Evolutionary conservation across 345 rosid genomes (phyloP), one percentile per base, ranked within the genome.

Genomic region (Sonneratia caseolaris): DNA sequence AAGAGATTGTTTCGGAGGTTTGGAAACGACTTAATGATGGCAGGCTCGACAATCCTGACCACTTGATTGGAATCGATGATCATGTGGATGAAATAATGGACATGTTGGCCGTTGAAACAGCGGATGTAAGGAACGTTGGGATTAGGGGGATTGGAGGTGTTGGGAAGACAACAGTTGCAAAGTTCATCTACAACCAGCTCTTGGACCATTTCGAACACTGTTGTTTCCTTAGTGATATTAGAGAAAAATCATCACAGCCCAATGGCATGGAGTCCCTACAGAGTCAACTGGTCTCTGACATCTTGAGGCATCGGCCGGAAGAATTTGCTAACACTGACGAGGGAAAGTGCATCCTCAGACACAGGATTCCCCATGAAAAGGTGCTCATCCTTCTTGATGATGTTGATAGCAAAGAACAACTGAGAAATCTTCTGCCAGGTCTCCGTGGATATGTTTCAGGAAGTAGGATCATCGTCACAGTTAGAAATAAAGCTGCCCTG

Each of bases 131-230:
- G 2, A n/a, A 57, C 4, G 37, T 76, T 37, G 79, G 76, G 22
- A 70, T 79, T 37, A 73, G 77, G 0, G 79, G 79, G 1, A 73
- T 79, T 64, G 74, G 72, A 24, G 82, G 77, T 5, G 9, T 76
- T 3, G 75, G 77, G 27, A 76, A 79, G 51, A 79, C 79, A 7
- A 73, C 80, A 2, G 11, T 79, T 59, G 82, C 76, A 2, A 35
- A 40, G 47, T 14, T 61, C 40, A 65, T 76, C 35, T 72, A 37
- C 47, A 68, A 75, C 48, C 22, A 37, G 13, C 9, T 72, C 3
- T 24, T n/a, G 18, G 18, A 49, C 12, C 56, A 49, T 59, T 3
- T 24, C 43, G 68, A 68, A n/a, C 72, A 71, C 22, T 69, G 49
- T 69, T 40, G 55, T 71, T 79, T 72, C 67, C 64, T 79, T 37